These are phyloP conservation scores for Metarhizium anisopliae DNA, from an alignment of 2,329 filamentous ascomycete genomes.

Conservation along the genomic window DNA sequence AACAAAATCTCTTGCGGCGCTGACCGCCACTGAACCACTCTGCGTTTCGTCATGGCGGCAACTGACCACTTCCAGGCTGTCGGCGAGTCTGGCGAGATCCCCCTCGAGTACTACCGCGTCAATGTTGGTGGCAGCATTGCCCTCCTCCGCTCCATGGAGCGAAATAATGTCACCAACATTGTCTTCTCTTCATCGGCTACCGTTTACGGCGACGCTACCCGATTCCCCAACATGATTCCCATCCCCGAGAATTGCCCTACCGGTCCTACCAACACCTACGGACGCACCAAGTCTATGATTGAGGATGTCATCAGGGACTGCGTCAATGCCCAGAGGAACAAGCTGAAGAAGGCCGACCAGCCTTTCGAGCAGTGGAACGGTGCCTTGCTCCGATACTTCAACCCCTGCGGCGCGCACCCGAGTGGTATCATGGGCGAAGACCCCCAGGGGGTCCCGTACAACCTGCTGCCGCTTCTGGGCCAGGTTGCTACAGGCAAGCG, in stretches of 20 bases:
- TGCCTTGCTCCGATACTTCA: constrained; percentile 92
- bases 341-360: constrained; percentile 71
- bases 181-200: constrained; percentile 98
- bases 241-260: constrained; percentile 96
- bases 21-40: not conserved
- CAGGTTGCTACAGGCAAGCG: constrained; percentile 94
- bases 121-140: constrained; percentile 90
- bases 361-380: constrained; percentile 80
- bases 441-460: constrained; percentile 90
- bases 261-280: constrained; percentile 94
- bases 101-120: constrained; percentile 94
- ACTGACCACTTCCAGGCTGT: constrained; percentile 56
- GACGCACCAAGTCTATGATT: constrained; percentile 88
- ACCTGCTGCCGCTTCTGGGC: constrained; percentile 85
- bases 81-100: constrained; percentile 87
- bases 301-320: constrained; percentile 89
- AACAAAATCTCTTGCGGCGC: not conserved
- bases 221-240: constrained; percentile 95
- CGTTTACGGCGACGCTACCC: constrained; percentile 95
- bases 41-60: not conserved
- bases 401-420: constrained; percentile 90
- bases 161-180: constrained; percentile 88
- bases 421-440: constrained; percentile 98
- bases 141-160: constrained; percentile 78
- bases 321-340: constrained; percentile 77